A percentile compares a stretch with the other conserved stretches of the same genome.
These are phyloP conservation scores for Quercus rubra DNA, from an alignment of 306 rosid genomes.

Conservation along the genomic window DNA sequence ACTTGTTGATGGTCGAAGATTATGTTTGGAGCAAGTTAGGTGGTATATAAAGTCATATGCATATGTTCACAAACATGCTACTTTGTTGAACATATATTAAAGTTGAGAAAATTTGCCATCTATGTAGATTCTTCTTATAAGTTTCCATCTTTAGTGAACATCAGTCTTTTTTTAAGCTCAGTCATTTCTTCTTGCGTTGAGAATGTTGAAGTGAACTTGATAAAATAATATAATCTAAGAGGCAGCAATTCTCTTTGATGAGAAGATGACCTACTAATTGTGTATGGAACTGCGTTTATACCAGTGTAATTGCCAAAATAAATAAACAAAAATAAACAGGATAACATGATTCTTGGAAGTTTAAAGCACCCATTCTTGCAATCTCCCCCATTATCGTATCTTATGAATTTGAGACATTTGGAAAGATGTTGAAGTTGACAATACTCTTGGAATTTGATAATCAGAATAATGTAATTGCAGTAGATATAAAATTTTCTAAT, in stretches of 20 bases:
- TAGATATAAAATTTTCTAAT: not conserved
- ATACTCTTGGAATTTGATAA: not conserved
- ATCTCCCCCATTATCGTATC: not conserved
- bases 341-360: not conserved
- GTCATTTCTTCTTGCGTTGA: not conserved
- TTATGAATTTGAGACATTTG: not conserved
- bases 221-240: not conserved
- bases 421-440: not conserved
- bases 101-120: not conserved
- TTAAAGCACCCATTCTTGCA: not conserved
- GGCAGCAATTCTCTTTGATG: not conserved
- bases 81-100: not conserved
- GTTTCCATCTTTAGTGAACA: not conserved
- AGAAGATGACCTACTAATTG: not conserved
- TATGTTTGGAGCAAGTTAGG: not conserved
- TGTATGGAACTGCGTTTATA: not conserved
- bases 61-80: not conserved
- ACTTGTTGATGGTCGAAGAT: not conserved
- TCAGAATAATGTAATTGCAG: not conserved
- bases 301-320: not conserved
- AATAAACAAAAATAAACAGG: not conserved
- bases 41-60: not conserved
- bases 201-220: not conserved
- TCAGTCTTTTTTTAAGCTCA: not conserved
- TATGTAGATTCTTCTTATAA: not conserved